These are phyloP conservation scores for Tetracentron sinense DNA, from an alignment of 164 flowering plant genomes.

Conservation along the genomic window DNA sequence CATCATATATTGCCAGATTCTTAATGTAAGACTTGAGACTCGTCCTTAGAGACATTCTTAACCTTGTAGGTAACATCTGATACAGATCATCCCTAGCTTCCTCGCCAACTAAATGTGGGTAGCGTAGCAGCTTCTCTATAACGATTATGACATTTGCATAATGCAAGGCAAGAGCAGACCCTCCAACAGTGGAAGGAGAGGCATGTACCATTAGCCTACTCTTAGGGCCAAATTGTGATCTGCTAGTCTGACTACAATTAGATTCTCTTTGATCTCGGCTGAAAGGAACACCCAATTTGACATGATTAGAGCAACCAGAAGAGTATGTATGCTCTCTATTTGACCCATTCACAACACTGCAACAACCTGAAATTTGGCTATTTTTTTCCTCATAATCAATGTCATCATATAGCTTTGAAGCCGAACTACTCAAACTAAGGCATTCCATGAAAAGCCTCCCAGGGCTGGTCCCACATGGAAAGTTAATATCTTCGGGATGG, in stretches of 20 bases:
- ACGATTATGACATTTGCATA: slow-evolving; percentile 93
- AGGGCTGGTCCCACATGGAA: slow-evolving; percentile 75
- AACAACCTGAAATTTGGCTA: slow-evolving; percentile 31
- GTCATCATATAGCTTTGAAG: slow-evolving; percentile 51
- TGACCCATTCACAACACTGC: slow-evolving; percentile 26
- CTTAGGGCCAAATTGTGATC: slow-evolving; percentile 40
- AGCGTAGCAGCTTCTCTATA: slow-evolving; percentile 82
- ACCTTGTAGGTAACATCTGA: slow-evolving; percentile 94
- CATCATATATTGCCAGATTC: slow-evolving; percentile 81
- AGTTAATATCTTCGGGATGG: slow-evolving; percentile 45
- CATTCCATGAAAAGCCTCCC: slow-evolving; percentile 81
- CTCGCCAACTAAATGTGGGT: slow-evolving; percentile 94
- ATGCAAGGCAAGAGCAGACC: slow-evolving; percentile 89
- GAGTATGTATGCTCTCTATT: slow-evolving; percentile 32
- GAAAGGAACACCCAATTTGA: slow-evolving; percentile 24
- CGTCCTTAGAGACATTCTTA: slow-evolving; percentile 53
- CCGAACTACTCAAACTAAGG: slow-evolving; percentile 71
- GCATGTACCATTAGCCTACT: slow-evolving; percentile 49
- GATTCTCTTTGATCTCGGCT: slow-evolving; percentile 36
- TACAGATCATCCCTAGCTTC: slow-evolving; percentile 95
- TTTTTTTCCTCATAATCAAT: slow-evolving; percentile 43
- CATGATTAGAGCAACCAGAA: slow-evolving; percentile 30
- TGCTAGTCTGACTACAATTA: slow-evolving; percentile 15
- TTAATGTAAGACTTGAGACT: slow-evolving; percentile 68
- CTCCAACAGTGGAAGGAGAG: slow-evolving; percentile 74